phyloP scores from a whole-genome alignment of 306 rosid genomes.

The Trichosanthes cucumerina region DNA sequence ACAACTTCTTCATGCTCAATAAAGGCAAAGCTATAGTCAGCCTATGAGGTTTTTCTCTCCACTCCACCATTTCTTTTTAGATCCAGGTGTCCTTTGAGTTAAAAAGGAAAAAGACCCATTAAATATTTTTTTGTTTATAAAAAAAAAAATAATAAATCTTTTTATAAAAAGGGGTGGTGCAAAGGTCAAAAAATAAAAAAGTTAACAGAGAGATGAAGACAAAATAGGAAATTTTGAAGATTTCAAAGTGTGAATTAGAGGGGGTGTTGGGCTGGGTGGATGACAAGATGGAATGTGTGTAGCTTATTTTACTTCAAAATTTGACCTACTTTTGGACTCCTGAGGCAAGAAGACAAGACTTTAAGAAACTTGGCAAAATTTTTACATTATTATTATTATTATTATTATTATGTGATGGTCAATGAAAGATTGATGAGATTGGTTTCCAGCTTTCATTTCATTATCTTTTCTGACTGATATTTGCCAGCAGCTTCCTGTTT shows the following conservation, averaged over 20 bases:
- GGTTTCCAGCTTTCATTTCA: constrained; percentile 13
- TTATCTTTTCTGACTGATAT: constrained; percentile 1
- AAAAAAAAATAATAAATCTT: not conserved
- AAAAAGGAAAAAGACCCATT: not conserved
- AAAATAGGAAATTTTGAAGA: constrained; percentile 3
- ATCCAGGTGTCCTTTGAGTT: not conserved
- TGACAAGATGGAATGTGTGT: constrained; percentile 8
- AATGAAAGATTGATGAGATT: constrained; percentile 10
- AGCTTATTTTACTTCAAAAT: constrained; percentile 5
- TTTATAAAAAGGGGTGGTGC: not conserved
- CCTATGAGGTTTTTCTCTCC: not conserved
- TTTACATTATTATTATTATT: not conserved
- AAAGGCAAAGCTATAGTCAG: not conserved
- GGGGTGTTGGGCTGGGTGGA: not conserved
- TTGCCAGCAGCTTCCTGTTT: not conserved
- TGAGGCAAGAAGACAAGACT: not conserved
- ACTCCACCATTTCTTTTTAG: not conserved
- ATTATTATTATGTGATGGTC: not conserved
- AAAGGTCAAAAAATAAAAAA: constrained; percentile 1
- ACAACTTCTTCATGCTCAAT: not conserved
- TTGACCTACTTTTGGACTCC: constrained; percentile 5
- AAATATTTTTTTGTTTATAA: not conserved
- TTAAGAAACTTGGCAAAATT: not conserved
- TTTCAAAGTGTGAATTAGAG: not conserved
- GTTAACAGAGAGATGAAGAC: not conserved